Conservation (phyloP, 2,329 filamentous ascomycete species). For the Colletotrichum viniferum region DNA sequence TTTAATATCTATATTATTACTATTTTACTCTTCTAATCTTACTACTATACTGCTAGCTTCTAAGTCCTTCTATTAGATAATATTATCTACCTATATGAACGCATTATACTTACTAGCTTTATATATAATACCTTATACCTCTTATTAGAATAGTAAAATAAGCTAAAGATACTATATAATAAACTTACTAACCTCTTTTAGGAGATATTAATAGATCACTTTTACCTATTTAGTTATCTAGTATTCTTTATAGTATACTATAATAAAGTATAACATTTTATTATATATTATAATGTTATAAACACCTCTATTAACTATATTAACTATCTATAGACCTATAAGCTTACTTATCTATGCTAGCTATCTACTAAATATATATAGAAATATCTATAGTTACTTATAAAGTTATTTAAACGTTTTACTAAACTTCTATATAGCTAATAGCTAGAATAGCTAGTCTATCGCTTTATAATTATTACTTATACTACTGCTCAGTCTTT, state of each 20-base stretch:
- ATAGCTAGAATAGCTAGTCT: not conserved
- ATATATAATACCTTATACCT: not conserved
- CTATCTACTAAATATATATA: conserved; percentile 7
- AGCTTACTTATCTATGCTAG: conserved; percentile 7
- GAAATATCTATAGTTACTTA: conserved; percentile 8
- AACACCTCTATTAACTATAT: conserved; percentile 17
- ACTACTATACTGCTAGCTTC: not conserved
- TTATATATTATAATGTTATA: conserved; percentile 22
- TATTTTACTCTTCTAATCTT: no score
- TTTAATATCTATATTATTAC: no score
- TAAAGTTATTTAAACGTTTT: not conserved
- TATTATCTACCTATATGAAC: not conserved
- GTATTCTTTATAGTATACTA: conserved; percentile 24
- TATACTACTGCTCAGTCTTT: not conserved
- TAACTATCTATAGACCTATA: not conserved
- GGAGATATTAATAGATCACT: conserved; percentile 30
- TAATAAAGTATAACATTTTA: not conserved
- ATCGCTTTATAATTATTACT: not conserved
- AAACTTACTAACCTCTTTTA: conserved; percentile 27
- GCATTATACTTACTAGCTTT: not conserved
- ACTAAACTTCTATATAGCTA: not conserved
- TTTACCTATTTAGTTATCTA: conserved; percentile 14
- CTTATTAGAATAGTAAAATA: not conserved
- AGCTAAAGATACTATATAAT: conserved; percentile 29
- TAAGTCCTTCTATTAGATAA: not conserved